Percentiles rank a stretch among this genome's conserved stretches.
Conservation (phyloP, 225 moss, liverwort and hornwort species). For the Pseudoscleropodium purum region DNA sequence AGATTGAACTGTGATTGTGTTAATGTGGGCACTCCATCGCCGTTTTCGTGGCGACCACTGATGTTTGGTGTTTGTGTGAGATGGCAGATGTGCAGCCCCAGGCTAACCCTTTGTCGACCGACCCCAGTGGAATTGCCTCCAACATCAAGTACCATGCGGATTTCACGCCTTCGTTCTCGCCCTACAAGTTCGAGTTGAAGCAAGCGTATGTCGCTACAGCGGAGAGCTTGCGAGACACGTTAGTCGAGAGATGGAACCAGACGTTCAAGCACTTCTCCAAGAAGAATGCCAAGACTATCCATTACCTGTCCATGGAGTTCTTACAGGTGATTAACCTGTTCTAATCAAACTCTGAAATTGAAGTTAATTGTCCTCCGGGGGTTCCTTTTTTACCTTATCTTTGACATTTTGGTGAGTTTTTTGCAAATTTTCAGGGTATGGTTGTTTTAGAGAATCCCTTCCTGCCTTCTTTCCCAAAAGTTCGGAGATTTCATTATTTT, state of each 20-base stretch:
- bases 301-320: constrained; percentile 98
- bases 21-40: not conserved
- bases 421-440: not conserved
- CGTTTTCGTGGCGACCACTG: not conserved
- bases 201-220: constrained; percentile 92
- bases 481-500: not conserved
- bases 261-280: constrained; percentile 71
- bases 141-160: constrained; percentile 92
- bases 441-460: not conserved
- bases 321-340: constrained; percentile 40
- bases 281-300: constrained; percentile 79
- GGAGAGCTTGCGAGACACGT: constrained; percentile 62
- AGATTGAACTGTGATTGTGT: not conserved
- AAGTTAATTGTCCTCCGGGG: not conserved
- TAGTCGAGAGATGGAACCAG: constrained; percentile 87
- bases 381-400: not conserved
- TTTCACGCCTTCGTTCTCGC: constrained; percentile 76
- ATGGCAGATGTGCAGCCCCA: constrained; percentile 12
- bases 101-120: constrained; percentile 60
- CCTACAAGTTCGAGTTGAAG: constrained; percentile 69
- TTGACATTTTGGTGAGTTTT: not conserved
- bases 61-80: not conserved
- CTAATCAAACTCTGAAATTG: not conserved
- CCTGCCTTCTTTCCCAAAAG: not conserved
- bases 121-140: constrained; percentile 45